These are phyloP conservation scores for Allium cepa DNA, from an alignment of 106 monocot species.

Conservation along the genomic window DNA sequence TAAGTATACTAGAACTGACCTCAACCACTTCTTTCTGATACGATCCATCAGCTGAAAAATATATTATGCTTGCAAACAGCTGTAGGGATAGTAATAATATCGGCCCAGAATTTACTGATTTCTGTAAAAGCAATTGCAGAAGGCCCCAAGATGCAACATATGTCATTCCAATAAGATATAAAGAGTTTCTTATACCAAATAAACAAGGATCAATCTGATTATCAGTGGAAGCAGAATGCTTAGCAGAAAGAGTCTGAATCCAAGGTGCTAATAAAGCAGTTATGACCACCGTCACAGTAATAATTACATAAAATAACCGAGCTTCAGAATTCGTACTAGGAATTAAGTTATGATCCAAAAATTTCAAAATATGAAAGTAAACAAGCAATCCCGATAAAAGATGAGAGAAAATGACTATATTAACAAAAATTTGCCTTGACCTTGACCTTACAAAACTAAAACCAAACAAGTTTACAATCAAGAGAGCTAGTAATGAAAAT, in stretches of 20 bases:
- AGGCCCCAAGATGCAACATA: constrained; percentile 73
- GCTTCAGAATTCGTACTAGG: constrained; percentile 30
- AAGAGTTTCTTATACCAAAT: constrained; percentile 22
- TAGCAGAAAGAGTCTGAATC: constrained; percentile 24
- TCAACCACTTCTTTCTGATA: constrained; percentile 46
- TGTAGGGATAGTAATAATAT: constrained; percentile 62
- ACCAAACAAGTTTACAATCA: constrained; percentile 25
- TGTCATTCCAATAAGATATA: constrained; percentile 47
- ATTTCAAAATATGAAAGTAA: constrained; percentile 31
- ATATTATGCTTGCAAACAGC: constrained; percentile 30
- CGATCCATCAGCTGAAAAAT: constrained; percentile 45
- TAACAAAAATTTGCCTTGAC: constrained; percentile 7
- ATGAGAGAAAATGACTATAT: constrained; percentile 24
- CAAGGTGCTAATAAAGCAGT: constrained; percentile 47
- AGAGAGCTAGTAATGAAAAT: constrained; percentile 37
- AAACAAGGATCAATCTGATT: constrained; percentile 9
- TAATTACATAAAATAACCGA: constrained; percentile 36
- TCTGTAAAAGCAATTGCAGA: constrained; percentile 81
- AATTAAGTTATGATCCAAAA: constrained; percentile 7
- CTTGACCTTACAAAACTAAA: constrained; percentile 24
- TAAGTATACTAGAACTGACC: constrained; percentile 33
- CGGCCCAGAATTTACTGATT: constrained; percentile 69
- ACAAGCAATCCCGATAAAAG: constrained; percentile 43
- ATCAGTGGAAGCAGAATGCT: constrained; percentile 7
- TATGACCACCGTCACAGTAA: constrained; percentile 24